phyloP scores from a whole-genome alignment of 2,329 filamentous ascomycete species.

The Penicillium sp. region DNA sequence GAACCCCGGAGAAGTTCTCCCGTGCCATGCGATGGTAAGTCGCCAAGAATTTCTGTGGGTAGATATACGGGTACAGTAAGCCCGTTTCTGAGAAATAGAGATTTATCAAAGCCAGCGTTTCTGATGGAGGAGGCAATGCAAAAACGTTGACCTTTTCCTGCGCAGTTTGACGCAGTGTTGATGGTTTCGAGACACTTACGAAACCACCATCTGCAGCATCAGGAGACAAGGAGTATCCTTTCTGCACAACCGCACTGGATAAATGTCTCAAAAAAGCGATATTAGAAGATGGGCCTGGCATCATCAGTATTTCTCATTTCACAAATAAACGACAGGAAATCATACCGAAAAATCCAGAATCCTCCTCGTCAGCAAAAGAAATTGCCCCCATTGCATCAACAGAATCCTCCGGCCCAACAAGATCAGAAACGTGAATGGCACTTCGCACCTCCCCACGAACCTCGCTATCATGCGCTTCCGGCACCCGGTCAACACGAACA shows the following conservation, averaged over 20 bases:
- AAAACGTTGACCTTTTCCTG: constrained; percentile 12
- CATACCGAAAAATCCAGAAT: constrained; percentile 39
- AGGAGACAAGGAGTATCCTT: constrained; percentile 10
- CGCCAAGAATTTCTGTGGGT: constrained; percentile 25
- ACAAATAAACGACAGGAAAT: background rate
- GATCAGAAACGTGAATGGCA: constrained; percentile 6
- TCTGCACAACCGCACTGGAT: constrained; percentile 15
- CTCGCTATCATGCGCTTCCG: background rate
- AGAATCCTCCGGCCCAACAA: constrained; percentile 24
- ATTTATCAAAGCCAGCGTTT: constrained; percentile 19
- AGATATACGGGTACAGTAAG: constrained; percentile 32
- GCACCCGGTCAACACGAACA: constrained; percentile 3
- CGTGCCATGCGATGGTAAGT: constrained; percentile 24
- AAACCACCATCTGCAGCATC: constrained; percentile 16
- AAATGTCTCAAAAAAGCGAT: constrained; percentile 28
- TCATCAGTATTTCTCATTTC: background rate
- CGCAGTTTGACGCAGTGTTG: constrained; percentile 1
- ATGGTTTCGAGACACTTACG: constrained; percentile 19
- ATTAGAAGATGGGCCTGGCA: constrained; percentile 25
- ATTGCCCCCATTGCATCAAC: constrained; percentile 40
- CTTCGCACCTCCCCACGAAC: background rate
- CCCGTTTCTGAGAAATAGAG: constrained; percentile 29
- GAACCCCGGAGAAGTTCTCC: constrained; percentile 23
- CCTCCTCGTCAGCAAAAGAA: constrained; percentile 39
- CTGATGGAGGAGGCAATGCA: constrained; percentile 11